These are phyloP conservation scores for Capsicum pubescens DNA, from an alignment of 257 asterid species.

Conservation along the genomic window DNA sequence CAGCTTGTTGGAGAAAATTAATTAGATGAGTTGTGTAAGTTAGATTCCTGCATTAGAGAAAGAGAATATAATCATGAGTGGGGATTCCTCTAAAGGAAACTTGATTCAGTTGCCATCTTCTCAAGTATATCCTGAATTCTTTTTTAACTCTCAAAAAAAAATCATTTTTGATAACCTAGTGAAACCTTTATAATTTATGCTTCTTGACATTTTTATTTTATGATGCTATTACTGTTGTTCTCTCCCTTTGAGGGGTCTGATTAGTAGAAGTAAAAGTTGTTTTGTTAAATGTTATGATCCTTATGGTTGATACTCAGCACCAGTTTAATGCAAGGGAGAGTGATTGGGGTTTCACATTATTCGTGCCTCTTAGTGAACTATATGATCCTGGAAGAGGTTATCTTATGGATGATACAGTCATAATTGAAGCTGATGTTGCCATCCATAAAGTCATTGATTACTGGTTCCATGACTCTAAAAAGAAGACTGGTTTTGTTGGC, in stretches of 20 bases:
- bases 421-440: conserved; percentile 72
- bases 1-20: neutral
- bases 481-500: conserved; percentile 58
- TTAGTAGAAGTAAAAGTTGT: neutral
- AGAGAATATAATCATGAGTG: conserved; percentile 8
- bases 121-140: conserved; percentile 2
- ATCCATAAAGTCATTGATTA: conserved; percentile 64
- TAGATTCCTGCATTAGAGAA: neutral
- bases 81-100: conserved; percentile 5
- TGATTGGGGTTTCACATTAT: conserved; percentile 77
- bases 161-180: neutral
- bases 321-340: conserved; percentile 73
- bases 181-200: neutral
- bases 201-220: conserved; percentile 1
- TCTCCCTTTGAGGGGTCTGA: neutral
- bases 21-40: neutral
- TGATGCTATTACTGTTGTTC: neutral
- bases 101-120: neutral
- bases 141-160: neutral
- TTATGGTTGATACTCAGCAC: conserved; percentile 62
- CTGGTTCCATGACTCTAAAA: conserved; percentile 73
- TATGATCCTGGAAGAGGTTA: conserved; percentile 69
- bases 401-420: conserved; percentile 58
- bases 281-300: conserved; percentile 9
- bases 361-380: conserved; percentile 71